These are phyloP conservation scores for Nakaseomyces sp. DNA, from an alignment of 1,139 yeast genomes.

Conservation along the genomic window DNA sequence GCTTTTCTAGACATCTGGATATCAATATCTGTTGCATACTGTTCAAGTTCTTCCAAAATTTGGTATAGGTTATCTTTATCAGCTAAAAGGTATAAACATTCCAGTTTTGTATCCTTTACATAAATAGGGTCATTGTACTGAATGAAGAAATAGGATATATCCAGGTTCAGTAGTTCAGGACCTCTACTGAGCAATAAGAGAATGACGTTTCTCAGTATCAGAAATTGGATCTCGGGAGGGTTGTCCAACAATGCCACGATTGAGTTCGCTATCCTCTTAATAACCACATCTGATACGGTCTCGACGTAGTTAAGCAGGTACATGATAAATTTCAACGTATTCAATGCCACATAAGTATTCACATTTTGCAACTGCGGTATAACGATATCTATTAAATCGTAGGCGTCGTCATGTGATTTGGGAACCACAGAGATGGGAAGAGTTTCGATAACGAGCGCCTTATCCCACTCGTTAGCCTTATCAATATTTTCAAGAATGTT, in stretches of 20 bases:
- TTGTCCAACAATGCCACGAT: slow-evolving; percentile 63
- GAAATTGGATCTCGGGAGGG: slow-evolving; percentile 77
- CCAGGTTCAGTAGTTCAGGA: slow-evolving; percentile 48
- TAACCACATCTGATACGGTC: slow-evolving; percentile 33
- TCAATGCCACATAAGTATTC: slow-evolving; percentile 73
- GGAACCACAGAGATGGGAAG: slow-evolving; percentile 62
- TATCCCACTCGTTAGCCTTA: slow-evolving; percentile 63
- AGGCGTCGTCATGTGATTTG: slow-evolving; percentile 54
- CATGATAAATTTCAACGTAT: slow-evolving; percentile 61
- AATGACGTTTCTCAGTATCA: slow-evolving; percentile 73
- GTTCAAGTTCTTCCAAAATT: slow-evolving; percentile 69
- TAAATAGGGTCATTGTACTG: slow-evolving; percentile 79
- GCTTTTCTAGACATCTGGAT: slow-evolving; percentile 81
- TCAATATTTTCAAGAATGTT: slow-evolving; percentile 20
- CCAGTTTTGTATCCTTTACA: slow-evolving; percentile 83
- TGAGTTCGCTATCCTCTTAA: slow-evolving; percentile 61
- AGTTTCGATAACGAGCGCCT: slow-evolving; percentile 58
- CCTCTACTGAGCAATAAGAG: slow-evolving; percentile 61
- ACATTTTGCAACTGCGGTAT: slow-evolving; percentile 73
- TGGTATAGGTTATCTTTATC: slow-evolving; percentile 49
- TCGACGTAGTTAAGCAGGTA: slow-evolving; percentile 65
- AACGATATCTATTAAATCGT: slow-evolving; percentile 55
- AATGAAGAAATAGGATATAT: slow-evolving; percentile 72
- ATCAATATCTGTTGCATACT: slow-evolving; percentile 81
- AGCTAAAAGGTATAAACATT: slow-evolving; percentile 74